These are phyloP conservation scores for Skeletonema potamos DNA, from an alignment of 108 stramenopile genomes.

Conservation along the genomic window DNA sequence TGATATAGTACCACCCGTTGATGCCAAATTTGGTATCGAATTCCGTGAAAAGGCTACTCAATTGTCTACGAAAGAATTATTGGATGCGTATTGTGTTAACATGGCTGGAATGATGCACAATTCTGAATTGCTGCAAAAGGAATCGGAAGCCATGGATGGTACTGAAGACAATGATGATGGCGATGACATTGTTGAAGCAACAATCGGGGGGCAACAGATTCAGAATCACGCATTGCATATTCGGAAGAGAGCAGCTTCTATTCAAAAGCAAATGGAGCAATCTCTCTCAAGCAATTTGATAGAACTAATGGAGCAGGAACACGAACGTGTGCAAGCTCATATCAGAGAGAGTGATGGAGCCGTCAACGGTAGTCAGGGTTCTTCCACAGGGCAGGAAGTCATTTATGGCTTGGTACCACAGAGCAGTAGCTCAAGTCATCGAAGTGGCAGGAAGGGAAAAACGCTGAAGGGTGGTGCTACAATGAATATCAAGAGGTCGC, in stretches of 20 bases:
- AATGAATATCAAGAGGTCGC: slow-evolving; percentile 49
- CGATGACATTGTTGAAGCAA: slow-evolving; percentile 3
- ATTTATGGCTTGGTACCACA: slow-evolving; percentile 26
- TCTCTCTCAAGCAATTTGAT: slow-evolving; percentile 30
- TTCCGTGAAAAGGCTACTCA: slow-evolving; percentile 44
- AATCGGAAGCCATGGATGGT: slow-evolving; percentile 7
- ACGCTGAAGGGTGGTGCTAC: slow-evolving; percentile 55
- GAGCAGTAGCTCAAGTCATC: not conserved
- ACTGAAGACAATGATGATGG: slow-evolving; percentile 4
- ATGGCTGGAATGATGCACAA: slow-evolving; percentile 51
- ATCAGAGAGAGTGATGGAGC: slow-evolving; percentile 6
- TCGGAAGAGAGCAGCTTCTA: slow-evolving; percentile 41
- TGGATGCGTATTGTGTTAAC: slow-evolving; percentile 73
- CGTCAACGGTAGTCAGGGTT: slow-evolving; percentile 1
- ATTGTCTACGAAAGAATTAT: slow-evolving; percentile 59
- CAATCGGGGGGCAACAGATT: slow-evolving; percentile 1
- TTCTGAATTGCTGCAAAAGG: slow-evolving; percentile 32
- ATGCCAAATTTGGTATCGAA: slow-evolving; percentile 66
- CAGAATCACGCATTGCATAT: slow-evolving; percentile 41
- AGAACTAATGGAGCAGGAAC: slow-evolving; percentile 34
- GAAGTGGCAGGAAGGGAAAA: slow-evolving; percentile 14
- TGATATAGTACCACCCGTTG: slow-evolving; percentile 77
- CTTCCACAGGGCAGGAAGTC: too few relatives aligned
- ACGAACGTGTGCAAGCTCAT: slow-evolving; percentile 21
- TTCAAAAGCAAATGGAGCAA: slow-evolving; percentile 46